Evolutionary conservation across 2,329 filamentous ascomycete species (phyloP).

Genomic region (Calonectria honghensis): DNA sequence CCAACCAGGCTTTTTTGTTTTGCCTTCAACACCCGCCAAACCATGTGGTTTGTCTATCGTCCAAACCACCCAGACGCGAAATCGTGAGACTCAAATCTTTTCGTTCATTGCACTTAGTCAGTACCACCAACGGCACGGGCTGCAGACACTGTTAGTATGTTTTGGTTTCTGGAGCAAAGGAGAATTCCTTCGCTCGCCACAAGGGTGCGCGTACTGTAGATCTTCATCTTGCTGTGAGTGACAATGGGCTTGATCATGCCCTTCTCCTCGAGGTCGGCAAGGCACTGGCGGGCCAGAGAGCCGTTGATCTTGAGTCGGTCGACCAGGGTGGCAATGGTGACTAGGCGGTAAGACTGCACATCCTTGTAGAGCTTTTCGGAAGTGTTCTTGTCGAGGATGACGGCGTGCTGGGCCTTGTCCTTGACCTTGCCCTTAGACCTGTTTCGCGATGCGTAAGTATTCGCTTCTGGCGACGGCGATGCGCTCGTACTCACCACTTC

Average conservation of each 20-base stretch:
- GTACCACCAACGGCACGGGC: constrained; percentile 77
- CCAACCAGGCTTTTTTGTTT: constrained; percentile 60
- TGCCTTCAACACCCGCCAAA: constrained; percentile 60
- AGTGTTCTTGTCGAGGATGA: constrained; percentile 98
- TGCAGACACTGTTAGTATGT: constrained; percentile 61
- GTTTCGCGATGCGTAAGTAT: constrained; percentile 48
- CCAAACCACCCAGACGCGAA: constrained; percentile 62
- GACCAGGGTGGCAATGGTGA: constrained; percentile 98
- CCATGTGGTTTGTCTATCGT: constrained; percentile 60
- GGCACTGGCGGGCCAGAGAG: constrained; percentile 91
- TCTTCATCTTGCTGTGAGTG: constrained; percentile 96
- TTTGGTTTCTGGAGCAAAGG: background rate
- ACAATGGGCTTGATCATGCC: constrained; percentile 99
- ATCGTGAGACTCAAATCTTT: constrained; percentile 61
- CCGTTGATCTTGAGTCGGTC: constrained; percentile 99
- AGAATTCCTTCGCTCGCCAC: constrained; percentile 22
- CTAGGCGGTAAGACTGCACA: constrained; percentile 99
- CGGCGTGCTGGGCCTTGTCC: constrained; percentile 99
- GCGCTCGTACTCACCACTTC: constrained; percentile 63
- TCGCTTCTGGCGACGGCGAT: constrained; percentile 41
- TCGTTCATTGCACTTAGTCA: constrained; percentile 60
- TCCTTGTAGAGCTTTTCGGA: constrained; percentile 99
- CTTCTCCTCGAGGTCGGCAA: constrained; percentile 97
- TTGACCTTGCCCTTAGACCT: constrained; percentile 84
- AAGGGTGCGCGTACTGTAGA: constrained; percentile 83